phyloP scores from a whole-genome alignment of 2,329 filamentous ascomycete genomes.

The Penicillium sp. region DNA sequence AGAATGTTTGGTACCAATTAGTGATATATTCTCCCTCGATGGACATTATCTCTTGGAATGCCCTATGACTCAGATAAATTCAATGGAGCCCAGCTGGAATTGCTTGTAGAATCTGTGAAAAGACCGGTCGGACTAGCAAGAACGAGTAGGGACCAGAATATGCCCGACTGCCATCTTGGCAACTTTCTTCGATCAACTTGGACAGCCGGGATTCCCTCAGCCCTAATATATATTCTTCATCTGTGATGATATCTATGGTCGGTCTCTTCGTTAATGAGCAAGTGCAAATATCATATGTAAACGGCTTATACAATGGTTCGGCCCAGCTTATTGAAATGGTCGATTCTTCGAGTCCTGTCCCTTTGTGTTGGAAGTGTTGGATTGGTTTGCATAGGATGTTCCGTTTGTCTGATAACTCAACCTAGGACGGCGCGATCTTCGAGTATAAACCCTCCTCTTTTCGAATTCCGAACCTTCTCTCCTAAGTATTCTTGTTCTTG shows the following conservation, averaged over 20 bases:
- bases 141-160: background rate
- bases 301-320: background rate
- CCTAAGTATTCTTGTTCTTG: too few relatives aligned
- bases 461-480: too few relatives aligned
- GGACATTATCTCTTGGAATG: background rate
- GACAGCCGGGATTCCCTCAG: background rate
- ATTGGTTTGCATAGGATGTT: too few relatives aligned
- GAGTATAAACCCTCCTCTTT: too few relatives aligned
- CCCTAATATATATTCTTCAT: background rate
- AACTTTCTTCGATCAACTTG: background rate
- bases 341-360: background rate
- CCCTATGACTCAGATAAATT: background rate
- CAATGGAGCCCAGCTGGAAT: background rate
- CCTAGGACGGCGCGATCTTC: too few relatives aligned
- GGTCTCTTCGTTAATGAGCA: constrained; percentile 67
- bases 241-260: constrained; percentile 41
- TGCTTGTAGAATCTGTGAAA: background rate
- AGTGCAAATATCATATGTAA: constrained; percentile 28
- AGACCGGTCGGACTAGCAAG: background rate
- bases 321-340: background rate
- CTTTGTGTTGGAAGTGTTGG: too few relatives aligned
- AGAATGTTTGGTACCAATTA: too few relatives aligned
- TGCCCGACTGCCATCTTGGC: background rate
- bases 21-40: too few relatives aligned
- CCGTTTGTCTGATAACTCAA: too few relatives aligned